Evolutionary conservation across 495 filamentous ascomycete genomes (phyloP).

Genomic region (Penicillium maclennaniae): DNA sequence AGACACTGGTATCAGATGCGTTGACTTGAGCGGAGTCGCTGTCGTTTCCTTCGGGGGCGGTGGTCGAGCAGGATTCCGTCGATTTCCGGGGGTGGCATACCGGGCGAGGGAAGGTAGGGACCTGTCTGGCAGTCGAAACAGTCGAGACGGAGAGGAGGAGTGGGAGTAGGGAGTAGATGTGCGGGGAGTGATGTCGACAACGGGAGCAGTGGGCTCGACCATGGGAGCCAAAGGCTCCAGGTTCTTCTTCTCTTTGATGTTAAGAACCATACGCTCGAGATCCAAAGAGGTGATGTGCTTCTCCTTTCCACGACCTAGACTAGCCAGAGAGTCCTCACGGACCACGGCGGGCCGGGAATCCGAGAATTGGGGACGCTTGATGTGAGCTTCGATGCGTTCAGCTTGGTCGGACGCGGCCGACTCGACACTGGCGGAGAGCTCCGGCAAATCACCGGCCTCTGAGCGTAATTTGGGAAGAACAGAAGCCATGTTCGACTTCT

Average conservation of each 20-base stretch:
- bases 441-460: constrained; percentile 62
- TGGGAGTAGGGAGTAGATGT: constrained; percentile 44
- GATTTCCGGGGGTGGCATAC: constrained; percentile 34
- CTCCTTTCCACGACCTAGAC: constrained; percentile 66
- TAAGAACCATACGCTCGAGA: constrained; percentile 84
- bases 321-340: constrained; percentile 47
- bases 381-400: constrained; percentile 64
- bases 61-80: constrained; percentile 53
- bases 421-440: constrained; percentile 88
- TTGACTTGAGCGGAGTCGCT: constrained; percentile 37
- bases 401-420: constrained; percentile 71
- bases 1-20: constrained; percentile 53
- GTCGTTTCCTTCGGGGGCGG: constrained; percentile 47
- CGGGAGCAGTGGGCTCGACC: constrained; percentile 45
- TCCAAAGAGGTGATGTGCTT: constrained; percentile 87
- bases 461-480: constrained; percentile 41
- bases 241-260: constrained; percentile 74
- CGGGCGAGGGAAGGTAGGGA: constrained; percentile 16
- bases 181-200: constrained; percentile 49
- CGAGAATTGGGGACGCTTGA: constrained; percentile 48
- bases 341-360: constrained; percentile 43
- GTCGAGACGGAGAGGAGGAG: constrained; percentile 39
- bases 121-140: constrained; percentile 26
- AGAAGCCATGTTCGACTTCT: constrained; percentile 46
- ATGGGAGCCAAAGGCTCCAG: constrained; percentile 53